phyloP scores from a whole-genome alignment of 2,329 filamentous ascomycete genomes.

The Sporothrix variecibatus region DNA sequence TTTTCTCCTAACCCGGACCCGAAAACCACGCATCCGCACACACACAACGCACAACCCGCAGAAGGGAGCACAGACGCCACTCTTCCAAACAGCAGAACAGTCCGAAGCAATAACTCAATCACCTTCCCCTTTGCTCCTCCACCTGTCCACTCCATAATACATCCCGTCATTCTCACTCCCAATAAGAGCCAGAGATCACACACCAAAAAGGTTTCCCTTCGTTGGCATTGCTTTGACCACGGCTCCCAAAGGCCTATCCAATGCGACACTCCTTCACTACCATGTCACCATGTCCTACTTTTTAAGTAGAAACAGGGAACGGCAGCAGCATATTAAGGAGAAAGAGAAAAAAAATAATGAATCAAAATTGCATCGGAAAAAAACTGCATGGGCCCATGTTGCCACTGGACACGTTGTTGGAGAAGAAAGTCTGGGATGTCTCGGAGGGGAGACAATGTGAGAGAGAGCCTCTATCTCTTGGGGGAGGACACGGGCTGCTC shows the following conservation, averaged over 20 bases:
- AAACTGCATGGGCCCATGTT: not conserved
- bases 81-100: not conserved
- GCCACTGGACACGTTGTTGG: not conserved
- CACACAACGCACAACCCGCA: not conserved
- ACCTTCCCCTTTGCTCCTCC: not conserved
- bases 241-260: constrained; percentile 9
- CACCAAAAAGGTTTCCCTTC: constrained; percentile 4
- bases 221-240: not conserved
- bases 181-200: not conserved
- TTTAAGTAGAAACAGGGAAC: not conserved
- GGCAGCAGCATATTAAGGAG: not conserved
- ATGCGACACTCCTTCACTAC: not conserved
- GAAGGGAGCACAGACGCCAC: not conserved
- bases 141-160: not conserved
- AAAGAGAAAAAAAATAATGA: not conserved
- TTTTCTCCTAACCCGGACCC: constrained; percentile 7
- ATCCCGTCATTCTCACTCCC: not conserved
- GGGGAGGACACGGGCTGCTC: constrained; percentile 10
- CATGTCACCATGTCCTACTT: not conserved
- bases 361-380: not conserved
- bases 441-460: not conserved
- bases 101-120: not conserved
- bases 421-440: not conserved
- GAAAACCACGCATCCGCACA: not conserved
- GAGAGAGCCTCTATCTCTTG: not conserved